Percentiles rank a stretch among this genome's conserved stretches.
phyloP scores from a whole-genome alignment of 202 grass and related monocot genomes.

The Zoysia matrella region DNA sequence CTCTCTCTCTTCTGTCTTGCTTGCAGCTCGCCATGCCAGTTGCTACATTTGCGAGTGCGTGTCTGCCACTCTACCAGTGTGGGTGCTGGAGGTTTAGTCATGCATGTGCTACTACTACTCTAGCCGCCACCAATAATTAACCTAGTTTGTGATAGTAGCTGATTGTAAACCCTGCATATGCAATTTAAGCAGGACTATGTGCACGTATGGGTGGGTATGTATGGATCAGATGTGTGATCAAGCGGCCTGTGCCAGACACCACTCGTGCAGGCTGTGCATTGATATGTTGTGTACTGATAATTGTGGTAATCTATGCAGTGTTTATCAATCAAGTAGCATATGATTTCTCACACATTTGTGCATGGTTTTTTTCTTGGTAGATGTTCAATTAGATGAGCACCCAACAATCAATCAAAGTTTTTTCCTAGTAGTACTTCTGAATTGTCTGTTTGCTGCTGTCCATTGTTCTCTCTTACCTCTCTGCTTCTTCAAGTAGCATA shows the following conservation, averaged over 20 bases:
- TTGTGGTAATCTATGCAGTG: constrained; percentile 43
- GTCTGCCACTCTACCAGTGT: constrained; percentile 37
- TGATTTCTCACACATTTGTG: neutral
- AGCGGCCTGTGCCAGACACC: constrained; percentile 34
- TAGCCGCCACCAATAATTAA: constrained; percentile 8
- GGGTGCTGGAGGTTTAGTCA: constrained; percentile 25
- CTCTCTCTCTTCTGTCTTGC: constrained; percentile 99
- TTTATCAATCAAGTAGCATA: neutral
- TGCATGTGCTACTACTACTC: constrained; percentile 6
- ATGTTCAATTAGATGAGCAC: neutral
- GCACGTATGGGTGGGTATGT: neutral
- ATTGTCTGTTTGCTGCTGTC: too few relatives aligned
- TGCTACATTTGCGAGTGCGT: neutral
- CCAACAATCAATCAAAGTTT: too few relatives aligned
- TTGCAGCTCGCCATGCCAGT: constrained; percentile 16
- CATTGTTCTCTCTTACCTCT: too few relatives aligned
- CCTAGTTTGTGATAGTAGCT: constrained; percentile 31
- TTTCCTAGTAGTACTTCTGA: too few relatives aligned
- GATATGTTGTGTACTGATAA: constrained; percentile 33
- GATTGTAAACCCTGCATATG: constrained; percentile 23
- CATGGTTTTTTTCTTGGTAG: neutral
- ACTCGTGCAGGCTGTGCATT: constrained; percentile 30
- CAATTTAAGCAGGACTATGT: constrained; percentile 41
- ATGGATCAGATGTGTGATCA: constrained; percentile 6
- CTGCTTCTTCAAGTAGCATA: neutral